Evolutionary conservation across 2,329 filamentous ascomycete species (phyloP), one percentile per base, ranked within the genome.

Genomic region (Tetracladium maxilliforme): DNA sequence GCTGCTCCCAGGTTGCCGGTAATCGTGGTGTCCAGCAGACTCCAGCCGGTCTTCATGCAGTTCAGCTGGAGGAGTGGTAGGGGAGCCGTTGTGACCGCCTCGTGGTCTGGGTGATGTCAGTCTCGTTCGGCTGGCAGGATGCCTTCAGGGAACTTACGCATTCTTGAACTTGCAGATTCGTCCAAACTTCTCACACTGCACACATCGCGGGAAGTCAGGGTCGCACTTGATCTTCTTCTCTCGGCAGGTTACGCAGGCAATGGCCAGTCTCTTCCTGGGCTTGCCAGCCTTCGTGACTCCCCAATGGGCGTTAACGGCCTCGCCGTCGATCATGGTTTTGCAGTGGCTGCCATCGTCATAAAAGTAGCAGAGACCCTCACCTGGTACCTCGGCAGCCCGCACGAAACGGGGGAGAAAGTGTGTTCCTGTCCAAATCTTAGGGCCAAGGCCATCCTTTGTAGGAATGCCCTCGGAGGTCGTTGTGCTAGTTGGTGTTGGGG

Each of bases 211-310:
- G 35, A 71, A 77, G 39, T 86, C 83, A 2, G 84, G 86, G 36
- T 93, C 83, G 43, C 86, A 94, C 50, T 92, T 93, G 55, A 94
- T 92, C 61, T 93, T 94, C 70, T 93, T 94, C 54, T 93, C 84
- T 25, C 86, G 70, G 47, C 86, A 94, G 9, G 83, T 90, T 30
- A 92, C 64, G 44, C 86, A 94, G n/a, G 83, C 83, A 46, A 92
- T 84, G 14, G 86, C 84, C 29, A 93, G 61, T 29, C 86, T 67
- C 55, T 94, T 94, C 37, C 86, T 70, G 23, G 86, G 84, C 54
- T 92, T 93, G 10, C 86, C 86, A 3, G 86, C 84, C 52, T 93
- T 93, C 18, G 86, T 93, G 7, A 92, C 73, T 10, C 86, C 84
- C 86, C 86, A 93, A 37, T 82, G 80, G 2, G 84, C 81, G 45